Base-by-base conservation (phyloP, 2,329 filamentous ascomycete species). In the Parasarocladium wereldwijsianum region DNA sequence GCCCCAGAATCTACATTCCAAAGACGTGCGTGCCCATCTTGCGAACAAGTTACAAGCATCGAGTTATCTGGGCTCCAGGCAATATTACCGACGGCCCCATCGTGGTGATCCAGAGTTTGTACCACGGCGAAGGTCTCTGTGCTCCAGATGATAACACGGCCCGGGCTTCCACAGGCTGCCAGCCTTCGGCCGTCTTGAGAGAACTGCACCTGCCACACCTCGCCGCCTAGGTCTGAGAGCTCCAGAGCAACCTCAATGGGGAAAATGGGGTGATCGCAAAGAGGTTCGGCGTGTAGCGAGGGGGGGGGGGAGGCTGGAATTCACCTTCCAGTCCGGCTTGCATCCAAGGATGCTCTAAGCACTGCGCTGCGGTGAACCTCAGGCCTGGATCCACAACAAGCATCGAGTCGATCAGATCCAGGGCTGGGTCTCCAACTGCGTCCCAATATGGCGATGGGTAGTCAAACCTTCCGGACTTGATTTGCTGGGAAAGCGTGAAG, bases 391-490 rank as follows among this genome's bases (percentile, higher is more conserved):
- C 19, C 8, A 21, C 19, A 21, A 21, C 19, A 21, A 21, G 19
- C 19, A 21, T 21, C 8, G 8, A 21, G n/a, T 21, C 19, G 19
- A 21, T 21, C 29, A 32, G 31, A 23, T 34, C 32, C 19, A 34
- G 58, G 3, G 84, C 85, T 24, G 76, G 66, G 39, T 93, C 83
- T 35, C 76, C 77, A 17, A 93, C 75, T 3, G 74, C 71, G 51
- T 93, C 84, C 85, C 85, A 93, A 53, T 93, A 93, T 1, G 85
- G 85, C 2, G 80, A 86, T 1, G 85, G 84, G 44, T 92, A 93
- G 51, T 90, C 78, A 45, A 90, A 93, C n/a, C 70, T 66, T 16
- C 79, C 85, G 50, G 67, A 63, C 49, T 77, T 83, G 53, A 93
- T 93, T 55, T 93, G 85, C 41, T 93, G 19, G 8, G 19, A 21